Base-by-base conservation (phyloP, 2,329 filamentous ascomycete species). In the Myriangium duriaei region DNA sequence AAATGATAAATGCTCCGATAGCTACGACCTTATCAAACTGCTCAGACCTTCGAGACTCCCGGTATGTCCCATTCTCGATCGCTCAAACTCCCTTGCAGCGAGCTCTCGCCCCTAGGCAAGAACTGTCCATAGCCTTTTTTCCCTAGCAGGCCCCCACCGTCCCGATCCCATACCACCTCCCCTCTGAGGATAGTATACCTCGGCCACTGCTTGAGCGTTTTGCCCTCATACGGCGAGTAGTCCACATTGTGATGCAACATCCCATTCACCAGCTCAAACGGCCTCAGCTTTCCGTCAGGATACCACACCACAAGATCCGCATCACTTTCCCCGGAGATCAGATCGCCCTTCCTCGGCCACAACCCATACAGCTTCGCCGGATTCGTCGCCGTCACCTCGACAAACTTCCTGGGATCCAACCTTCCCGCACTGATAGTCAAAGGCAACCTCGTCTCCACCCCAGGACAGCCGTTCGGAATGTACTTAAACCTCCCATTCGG, bases 161-260 rank as follows among this genome's bases (percentile, higher is more conserved):
- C 68, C 26, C 62, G 61, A 45, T 72, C 69, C 71, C 69, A 78
- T 1, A 76, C 67, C 0, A 78, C 62, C 43, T 68, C 55, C 0
- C 74, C 74, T 39, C 74, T 55, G 30, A 79, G 45, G 5, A 79
- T 59, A 0, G 72, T 77, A 48, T 70, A 76, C 13, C 74, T 60
- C 9, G 74, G 74, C 74, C 74, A 78, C 41, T 78, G 72, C 17
- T 60, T 62, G 29, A 79, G 49, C n/a, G 49, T 56, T 34, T 60
- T 62, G 0, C 73, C 72, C 50, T 78, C 73, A 46, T 70, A 78
- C 0, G 74, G 73, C 6, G 73, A 76, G 48, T 78, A 76, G 48
- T 79, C 73, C 2, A 74, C 67, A 42, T 71, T 63, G 49, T 78
- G 74, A 52, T 79, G 73, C 44, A 78, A 51, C 55, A 68, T 67